Evolutionary conservation across 164 flowering plant genomes (phyloP), one percentile per base, ranked within the genome.

Genomic region (Santalum album): DNA sequence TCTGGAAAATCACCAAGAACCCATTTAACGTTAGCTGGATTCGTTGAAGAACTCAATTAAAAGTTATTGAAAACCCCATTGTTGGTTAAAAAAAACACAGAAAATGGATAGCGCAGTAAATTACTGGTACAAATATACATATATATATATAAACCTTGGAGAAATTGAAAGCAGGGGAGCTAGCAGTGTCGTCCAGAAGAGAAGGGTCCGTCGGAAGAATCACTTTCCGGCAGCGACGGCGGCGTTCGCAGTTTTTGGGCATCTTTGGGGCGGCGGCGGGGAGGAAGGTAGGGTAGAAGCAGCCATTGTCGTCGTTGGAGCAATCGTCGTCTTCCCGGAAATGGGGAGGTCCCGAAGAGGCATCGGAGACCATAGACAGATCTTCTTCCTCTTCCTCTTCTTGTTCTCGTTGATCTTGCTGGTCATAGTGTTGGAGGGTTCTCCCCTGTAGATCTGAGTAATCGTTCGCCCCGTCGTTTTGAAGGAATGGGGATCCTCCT

Each of bases 301-400:
- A 45, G 25, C 12, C 49, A 45, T 45, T 22, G 25, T 45, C 49
- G 49, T 45, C 49, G 45, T 42, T 42, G 45, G 17, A 42, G 45
- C 45, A 42, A 16, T 36, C 40, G 40, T 42, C 45, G 25, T 45
- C 49, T 20, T 45, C 49, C 2, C 15, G 25, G 25, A 45, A 20
- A 22, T 20, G 49, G 15, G 49, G 49, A 7, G 49, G 49, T 2
- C 49, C 25, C 1, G 49, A 45, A 22, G 49, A 45, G 49, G 49
- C 49, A 12, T 45, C 49, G 9, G 49, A 45, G 25, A 45, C 49
- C 49, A 45, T 45, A 22, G 49, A 45, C 14, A 45, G 10, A 25
- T 45, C 49, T 12, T 45, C 49, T 22, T 45, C 49, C 19, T 45
- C 49, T 17, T 45, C 14, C 16, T 45, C 3, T 12, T 20, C 20